Percentiles rank a stretch among this genome's conserved stretches.
Evolutionary conservation across 345 rosid species (phyloP).

Genomic region (Arabidopsis arenosa): DNA sequence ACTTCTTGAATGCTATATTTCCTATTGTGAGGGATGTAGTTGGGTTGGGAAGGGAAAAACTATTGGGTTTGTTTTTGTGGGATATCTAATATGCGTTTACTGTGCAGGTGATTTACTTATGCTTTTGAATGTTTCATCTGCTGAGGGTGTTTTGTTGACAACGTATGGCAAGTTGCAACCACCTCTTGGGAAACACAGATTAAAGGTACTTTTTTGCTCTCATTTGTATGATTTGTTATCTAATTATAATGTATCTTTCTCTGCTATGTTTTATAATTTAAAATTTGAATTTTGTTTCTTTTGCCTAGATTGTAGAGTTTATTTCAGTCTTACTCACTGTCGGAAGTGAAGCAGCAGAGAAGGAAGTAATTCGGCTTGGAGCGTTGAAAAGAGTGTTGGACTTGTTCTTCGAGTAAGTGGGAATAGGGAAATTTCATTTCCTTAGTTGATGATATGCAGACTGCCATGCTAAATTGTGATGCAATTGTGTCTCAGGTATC

Average conservation of each 20-base stretch:
- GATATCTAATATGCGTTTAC: constrained; percentile 24
- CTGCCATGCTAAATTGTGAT: constrained; percentile 42
- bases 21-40: constrained; percentile 20
- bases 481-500: constrained; percentile 68
- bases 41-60: constrained; percentile 12
- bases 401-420: constrained; percentile 87
- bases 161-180: constrained; percentile 94
- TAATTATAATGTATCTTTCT: constrained; percentile 9
- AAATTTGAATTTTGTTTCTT: constrained; percentile 30
- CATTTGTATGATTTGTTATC: constrained; percentile 2
- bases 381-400: constrained; percentile 70
- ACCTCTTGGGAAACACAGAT: constrained; percentile 91
- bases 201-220: constrained; percentile 60
- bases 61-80: constrained; percentile 4
- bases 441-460: constrained; percentile 29
- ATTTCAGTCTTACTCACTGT: constrained; percentile 79
- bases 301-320: constrained; percentile 86
- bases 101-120: constrained; percentile 76
- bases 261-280: constrained; percentile 21
- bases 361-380: constrained; percentile 76
- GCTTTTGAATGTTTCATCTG: constrained; percentile 76
- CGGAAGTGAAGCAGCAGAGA: constrained; percentile 86
- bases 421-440: constrained; percentile 47
- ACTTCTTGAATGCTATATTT: constrained; percentile 1
- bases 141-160: constrained; percentile 64